Base-by-base conservation (phyloP, 768 basidiomycete genomes). In the Naganishia friedmannii region DNA sequence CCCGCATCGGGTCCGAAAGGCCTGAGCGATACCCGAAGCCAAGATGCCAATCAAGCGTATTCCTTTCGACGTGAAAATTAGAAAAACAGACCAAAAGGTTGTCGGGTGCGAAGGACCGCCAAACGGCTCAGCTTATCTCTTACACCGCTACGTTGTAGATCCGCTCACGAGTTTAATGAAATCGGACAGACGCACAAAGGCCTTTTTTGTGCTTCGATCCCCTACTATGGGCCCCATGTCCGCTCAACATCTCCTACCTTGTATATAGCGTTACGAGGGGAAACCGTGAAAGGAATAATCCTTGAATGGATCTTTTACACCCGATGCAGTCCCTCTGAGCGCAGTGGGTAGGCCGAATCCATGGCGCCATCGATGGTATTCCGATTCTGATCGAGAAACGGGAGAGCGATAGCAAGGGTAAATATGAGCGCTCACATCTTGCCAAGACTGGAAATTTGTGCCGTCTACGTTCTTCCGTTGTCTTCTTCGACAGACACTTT, bases 391-490 rank as follows among this genome's bases (percentile, higher is more conserved):
- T 51, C 15, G n/a, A n/a, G 48, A 39, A 45, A 45, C 34, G 9
- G 12, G 31, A 31, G n/a, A 9, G 19, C n/a, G 34, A 32, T 56
- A 8, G 55, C 55, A 21, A 39, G 23, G 21, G 13, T 17, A 39
- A 23, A 19, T n/a, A 37, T 32, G 21, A 53, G n/a, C 53, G 54
- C 54, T 31, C 5, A 29, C 26, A 12, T 29, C 6, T 4, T 34
- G 29, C 54, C 28, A 12, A 17, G 15, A 31, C 5, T 7, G 29
- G 29, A 55, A 29, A 15, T 34, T 39, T 23, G 12, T 10, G 19
- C 21, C n/a, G 19, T 63, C 60, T 28, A 23, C 23, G 28, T 29
- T 42, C 60, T 63, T 63, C 60, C 60, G n/a, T 63, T 63, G 39
- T 46, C 60, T 63, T 63, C 60, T 28, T 42, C 39, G 17, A 51